Evolutionary conservation across 306 rosid genomes (phyloP).

Genomic region (Pterocarpus santalinus): DNA sequence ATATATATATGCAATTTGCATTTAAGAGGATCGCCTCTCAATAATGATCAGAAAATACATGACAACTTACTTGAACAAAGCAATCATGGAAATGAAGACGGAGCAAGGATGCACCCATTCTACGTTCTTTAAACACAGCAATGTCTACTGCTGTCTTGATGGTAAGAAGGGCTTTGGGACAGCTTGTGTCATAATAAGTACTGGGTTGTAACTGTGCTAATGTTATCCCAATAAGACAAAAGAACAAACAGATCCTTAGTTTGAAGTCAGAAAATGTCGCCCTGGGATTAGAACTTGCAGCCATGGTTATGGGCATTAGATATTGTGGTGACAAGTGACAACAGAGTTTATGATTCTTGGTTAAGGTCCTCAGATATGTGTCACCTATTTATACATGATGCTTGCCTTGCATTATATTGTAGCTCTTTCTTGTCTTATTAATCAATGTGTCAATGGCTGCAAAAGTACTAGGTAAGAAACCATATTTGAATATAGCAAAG

Average conservation of each 20-base stretch:
- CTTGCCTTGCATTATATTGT: neutral
- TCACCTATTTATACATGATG: slow-evolving; percentile 30
- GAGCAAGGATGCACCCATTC: slow-evolving; percentile 64
- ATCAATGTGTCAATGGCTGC: neutral
- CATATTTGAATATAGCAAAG: neutral
- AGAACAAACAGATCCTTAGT: slow-evolving; percentile 11
- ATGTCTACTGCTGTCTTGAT: slow-evolving; percentile 37
- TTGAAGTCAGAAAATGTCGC: neutral
- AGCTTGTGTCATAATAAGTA: slow-evolving; percentile 40
- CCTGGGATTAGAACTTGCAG: slow-evolving; percentile 23
- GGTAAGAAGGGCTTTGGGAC: slow-evolving; percentile 54
- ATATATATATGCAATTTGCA: too few relatives aligned
- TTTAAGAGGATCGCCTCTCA: too few relatives aligned
- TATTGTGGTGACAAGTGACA: too few relatives aligned
- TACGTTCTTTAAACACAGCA: slow-evolving; percentile 52
- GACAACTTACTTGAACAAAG: slow-evolving; percentile 61
- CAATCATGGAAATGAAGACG: slow-evolving; percentile 71
- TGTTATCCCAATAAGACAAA: slow-evolving; percentile 39
- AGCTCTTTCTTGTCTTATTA: neutral
- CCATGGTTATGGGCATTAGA: slow-evolving; percentile 16
- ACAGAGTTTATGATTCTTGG: neutral
- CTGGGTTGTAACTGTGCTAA: neutral
- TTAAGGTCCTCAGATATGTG: slow-evolving; percentile 20
- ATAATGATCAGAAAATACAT: neutral
- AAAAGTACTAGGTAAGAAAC: neutral